Base-by-base conservation (phyloP, 345 rosid genomes). In the Citrus maxima region DNA sequence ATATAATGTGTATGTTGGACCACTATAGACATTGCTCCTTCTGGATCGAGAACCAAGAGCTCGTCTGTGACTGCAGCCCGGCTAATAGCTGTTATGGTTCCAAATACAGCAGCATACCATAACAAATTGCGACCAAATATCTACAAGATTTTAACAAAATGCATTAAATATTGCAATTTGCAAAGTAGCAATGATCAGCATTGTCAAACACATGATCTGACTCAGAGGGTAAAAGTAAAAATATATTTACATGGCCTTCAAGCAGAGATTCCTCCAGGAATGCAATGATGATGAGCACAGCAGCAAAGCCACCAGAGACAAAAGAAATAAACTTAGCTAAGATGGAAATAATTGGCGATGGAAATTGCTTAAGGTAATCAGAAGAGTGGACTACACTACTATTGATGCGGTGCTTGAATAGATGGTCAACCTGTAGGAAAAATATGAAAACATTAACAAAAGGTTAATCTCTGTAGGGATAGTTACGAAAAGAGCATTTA, bases 101-200 rank as follows among this genome's bases (percentile, higher is more conserved):
- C 98, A 84, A 97, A 97, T 55, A 97, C 97, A 75, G 99, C 99
- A 72, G 96, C 96, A 85, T 97, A 97, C 99, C 99, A 97, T 46
- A 97, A 85, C 82, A 97, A 88, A 81, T 94, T 93, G 87, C 98
- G 98, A 46, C 99, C 98, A 80, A 90, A 91, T 85, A 97, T 93
- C 99, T 97, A 87, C 88, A 87, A 37, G 76, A n/a, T 78, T 78
- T 25, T 77, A 77, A 65, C 46, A 70, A n/a, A 35, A 73, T 54
- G 14, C 40, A 77, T 61, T 14, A 67, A 54, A 40, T 40, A 64
- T 7, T n/a, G 64, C 55, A 60, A 30, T 35, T 34, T 18, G 42
- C 42, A 32, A 65, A 65, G 35, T 21, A 72, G 37, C 28, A 73
- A 34, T 32, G 18, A 56, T 34, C 63, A 61, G 9, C 7, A 74